Conservation (phyloP, 1,284 basidiomycete species). For the Xanthoconium separans region DNA sequence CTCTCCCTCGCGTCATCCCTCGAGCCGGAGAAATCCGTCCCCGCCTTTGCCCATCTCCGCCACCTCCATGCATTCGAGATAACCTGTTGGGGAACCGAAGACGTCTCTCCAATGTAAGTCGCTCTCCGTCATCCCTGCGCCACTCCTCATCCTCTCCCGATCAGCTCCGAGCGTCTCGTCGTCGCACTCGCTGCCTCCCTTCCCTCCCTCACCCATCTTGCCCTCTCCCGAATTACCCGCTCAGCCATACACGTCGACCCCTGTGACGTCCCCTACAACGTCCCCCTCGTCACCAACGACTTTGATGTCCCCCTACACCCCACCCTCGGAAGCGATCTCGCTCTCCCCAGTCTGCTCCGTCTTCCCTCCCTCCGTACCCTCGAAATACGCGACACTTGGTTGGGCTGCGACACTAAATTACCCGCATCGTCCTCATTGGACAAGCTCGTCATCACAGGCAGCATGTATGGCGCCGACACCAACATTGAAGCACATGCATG, state of each 20-base stretch:
- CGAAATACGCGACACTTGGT: slow-evolving; percentile 65
- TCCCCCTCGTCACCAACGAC: slow-evolving; percentile 61
- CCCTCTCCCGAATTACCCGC: slow-evolving; percentile 63
- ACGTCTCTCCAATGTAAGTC: slow-evolving; percentile 56
- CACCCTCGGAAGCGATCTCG: slow-evolving; percentile 53
- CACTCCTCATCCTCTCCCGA: neutral
- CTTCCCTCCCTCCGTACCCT: slow-evolving; percentile 61
- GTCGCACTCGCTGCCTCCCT: slow-evolving; percentile 67
- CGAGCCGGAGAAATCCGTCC: slow-evolving; percentile 44
- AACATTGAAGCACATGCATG: slow-evolving; percentile 25
- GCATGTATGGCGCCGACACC: slow-evolving; percentile 27
- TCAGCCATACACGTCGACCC: slow-evolving; percentile 57
- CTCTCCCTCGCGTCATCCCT: slow-evolving; percentile 55
- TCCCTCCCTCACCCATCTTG: slow-evolving; percentile 53
- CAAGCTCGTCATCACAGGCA: slow-evolving; percentile 28
- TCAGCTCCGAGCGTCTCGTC: slow-evolving; percentile 67
- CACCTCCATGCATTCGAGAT: slow-evolving; percentile 48
- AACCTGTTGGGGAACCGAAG: slow-evolving; percentile 53
- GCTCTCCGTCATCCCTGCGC: neutral
- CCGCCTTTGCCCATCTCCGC: slow-evolving; percentile 52
- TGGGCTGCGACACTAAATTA: slow-evolving; percentile 43
- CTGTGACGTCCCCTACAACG: slow-evolving; percentile 34
- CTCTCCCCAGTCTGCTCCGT: slow-evolving; percentile 61
- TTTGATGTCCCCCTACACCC: slow-evolving; percentile 62
- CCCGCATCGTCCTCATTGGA: slow-evolving; percentile 10